These are phyloP conservation scores for Chytridium lagenaria DNA, from an alignment of 371 early-diverging fungal species.

Conservation along the genomic window DNA sequence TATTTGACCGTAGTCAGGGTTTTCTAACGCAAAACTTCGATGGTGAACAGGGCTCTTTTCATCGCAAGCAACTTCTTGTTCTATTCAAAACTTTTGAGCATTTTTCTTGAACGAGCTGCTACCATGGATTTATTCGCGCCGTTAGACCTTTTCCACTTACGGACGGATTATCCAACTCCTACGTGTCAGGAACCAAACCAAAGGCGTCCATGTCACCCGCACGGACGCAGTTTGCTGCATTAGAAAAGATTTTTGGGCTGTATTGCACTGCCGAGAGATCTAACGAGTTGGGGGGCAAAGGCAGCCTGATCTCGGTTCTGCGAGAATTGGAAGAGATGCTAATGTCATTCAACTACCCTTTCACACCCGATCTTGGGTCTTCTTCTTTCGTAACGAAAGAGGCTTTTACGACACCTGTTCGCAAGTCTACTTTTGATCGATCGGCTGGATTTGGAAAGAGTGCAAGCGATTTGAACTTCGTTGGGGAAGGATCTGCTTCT, in stretches of 20 bases:
- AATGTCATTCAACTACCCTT: neutral
- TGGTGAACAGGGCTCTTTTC: conserved; percentile 33
- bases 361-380: neutral
- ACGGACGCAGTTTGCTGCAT: conserved; percentile 9
- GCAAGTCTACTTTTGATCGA: conserved; percentile 3
- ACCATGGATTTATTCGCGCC: conserved; percentile 39
- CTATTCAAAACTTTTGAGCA: conserved; percentile 36
- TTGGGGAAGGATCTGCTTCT: neutral
- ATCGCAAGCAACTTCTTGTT: conserved; percentile 44
- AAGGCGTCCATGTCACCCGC: neutral
- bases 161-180: neutral
- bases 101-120: conserved; percentile 36
- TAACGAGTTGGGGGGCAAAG: conserved; percentile 7
- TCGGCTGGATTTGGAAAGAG: too few relatives aligned
- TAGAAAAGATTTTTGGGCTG: conserved; percentile 24
- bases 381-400: neutral
- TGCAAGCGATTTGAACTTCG: neutral
- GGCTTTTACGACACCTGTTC: neutral
- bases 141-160: conserved; percentile 33
- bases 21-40: too few relatives aligned
- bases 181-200: neutral
- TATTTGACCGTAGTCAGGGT: too few relatives aligned
- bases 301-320: neutral
- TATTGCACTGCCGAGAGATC: neutral
- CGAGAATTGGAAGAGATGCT: conserved; percentile 5